Percentiles rank a stretch among this genome's conserved stretches.
These are phyloP conservation scores for Citrullus colocynthis DNA, from an alignment of 306 rosid species.

Conservation along the genomic window DNA sequence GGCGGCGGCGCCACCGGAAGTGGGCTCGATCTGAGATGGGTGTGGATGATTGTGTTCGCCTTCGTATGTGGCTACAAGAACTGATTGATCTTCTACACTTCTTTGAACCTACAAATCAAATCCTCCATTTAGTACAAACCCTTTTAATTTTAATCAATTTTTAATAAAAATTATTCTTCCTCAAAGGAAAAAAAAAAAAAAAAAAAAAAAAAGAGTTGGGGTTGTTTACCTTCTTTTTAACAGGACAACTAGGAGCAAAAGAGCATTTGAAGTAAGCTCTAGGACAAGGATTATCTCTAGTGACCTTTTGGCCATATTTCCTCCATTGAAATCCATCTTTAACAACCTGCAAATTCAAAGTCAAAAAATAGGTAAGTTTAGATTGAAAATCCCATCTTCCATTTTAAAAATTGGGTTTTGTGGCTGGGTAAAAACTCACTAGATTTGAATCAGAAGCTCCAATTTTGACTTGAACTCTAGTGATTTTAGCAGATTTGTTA, in stretches of 20 bases:
- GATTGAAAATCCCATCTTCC: not conserved
- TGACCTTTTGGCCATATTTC: conserved; percentile 96
- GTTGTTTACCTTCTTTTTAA: conserved; percentile 75
- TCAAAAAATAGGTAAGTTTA: not conserved
- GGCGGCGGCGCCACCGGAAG: conserved; percentile 34
- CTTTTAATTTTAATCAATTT: no score
- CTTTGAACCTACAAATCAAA: conserved; percentile 62
- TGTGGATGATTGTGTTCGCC: conserved; percentile 90
- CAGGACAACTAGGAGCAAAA: conserved; percentile 92
- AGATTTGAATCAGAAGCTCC: conserved; percentile 73
- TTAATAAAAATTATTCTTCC: no score
- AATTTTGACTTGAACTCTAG: conserved; percentile 44
- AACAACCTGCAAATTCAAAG: conserved; percentile 44
- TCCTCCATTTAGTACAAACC: not conserved
- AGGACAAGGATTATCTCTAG: conserved; percentile 95
- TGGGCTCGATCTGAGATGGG: conserved; percentile 42
- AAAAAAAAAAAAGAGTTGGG: not conserved
- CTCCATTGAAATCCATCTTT: conserved; percentile 99
- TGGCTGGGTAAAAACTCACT: conserved; percentile 25
- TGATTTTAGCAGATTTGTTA: conserved; percentile 47
- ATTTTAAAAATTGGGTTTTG: not conserved
- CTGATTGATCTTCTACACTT: conserved; percentile 84
- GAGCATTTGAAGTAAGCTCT: conserved; percentile 99
- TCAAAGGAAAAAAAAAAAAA: no score
- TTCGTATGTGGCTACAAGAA: conserved; percentile 88